phyloP scores from a whole-genome alignment of 345 rosid genomes.

The Limnanthes douglasii region DNA sequence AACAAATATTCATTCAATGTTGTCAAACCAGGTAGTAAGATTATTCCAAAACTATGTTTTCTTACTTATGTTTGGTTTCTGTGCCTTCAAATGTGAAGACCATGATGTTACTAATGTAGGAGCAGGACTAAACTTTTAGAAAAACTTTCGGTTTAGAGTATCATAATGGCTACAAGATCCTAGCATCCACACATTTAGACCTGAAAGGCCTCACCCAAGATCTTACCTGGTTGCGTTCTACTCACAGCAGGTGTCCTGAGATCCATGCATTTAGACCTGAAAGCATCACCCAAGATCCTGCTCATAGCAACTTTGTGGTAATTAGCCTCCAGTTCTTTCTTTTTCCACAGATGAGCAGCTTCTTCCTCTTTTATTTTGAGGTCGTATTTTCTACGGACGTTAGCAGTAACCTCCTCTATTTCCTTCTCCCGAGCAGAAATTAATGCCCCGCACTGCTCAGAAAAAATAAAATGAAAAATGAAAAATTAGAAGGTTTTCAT shows the following conservation, averaged over 20 bases:
- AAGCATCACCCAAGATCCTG: slow-evolving; percentile 43
- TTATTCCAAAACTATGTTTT: too few species aligned
- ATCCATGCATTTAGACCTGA: slow-evolving; percentile 34
- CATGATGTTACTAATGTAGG: too few species aligned
- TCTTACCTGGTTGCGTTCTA: slow-evolving; percentile 24
- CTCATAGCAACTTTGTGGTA: slow-evolving; percentile 24
- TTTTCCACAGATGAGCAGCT: slow-evolving; percentile 14
- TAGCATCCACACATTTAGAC: background rate
- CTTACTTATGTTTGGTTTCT: too few species aligned
- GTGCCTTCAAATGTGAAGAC: too few species aligned
- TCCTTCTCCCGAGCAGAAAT: slow-evolving; percentile 36
- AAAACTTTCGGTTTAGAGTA: too few species aligned
- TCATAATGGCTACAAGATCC: background rate
- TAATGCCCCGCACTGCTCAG: slow-evolving; percentile 33
- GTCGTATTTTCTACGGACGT: slow-evolving; percentile 33
- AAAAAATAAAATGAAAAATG: slow-evolving; percentile 5
- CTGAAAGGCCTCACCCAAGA: background rate
- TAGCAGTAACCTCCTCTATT: slow-evolving; percentile 27
- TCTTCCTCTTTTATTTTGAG: slow-evolving; percentile 23
- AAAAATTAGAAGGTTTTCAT: background rate
- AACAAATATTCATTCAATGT: too few species aligned
- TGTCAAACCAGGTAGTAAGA: too few species aligned
- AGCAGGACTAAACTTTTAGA: too few species aligned
- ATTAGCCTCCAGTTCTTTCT: slow-evolving; percentile 24
- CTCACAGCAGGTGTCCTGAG: slow-evolving; percentile 10